Conservation (phyloP, 169 alveolate genomes). For the Cryptosporidium sp. region DNA sequence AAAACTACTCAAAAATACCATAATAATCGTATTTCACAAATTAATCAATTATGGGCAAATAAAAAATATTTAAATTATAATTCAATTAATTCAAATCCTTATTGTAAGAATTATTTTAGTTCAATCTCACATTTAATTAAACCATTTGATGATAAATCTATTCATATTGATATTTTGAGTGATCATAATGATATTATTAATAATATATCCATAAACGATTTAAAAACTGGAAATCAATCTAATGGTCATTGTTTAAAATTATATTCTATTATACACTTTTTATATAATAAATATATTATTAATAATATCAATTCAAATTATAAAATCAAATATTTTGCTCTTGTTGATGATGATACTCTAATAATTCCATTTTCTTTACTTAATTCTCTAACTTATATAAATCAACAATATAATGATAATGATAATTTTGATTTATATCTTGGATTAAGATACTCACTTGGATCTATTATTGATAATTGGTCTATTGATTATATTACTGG, state of each 20-base stretch:
- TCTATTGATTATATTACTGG: conserved; percentile 64
- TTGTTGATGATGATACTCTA: conserved; percentile 70
- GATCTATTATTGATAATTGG: conserved; percentile 64
- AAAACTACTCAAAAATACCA: conserved; percentile 54
- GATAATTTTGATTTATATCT: conserved; percentile 2
- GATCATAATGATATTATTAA: conserved; percentile 20
- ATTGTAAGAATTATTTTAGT: conserved; percentile 21
- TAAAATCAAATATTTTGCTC: conserved; percentile 27
- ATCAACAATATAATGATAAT: neutral
- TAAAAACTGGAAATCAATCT: conserved; percentile 51
- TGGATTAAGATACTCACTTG: conserved; percentile 72
- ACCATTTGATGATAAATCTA: neutral
- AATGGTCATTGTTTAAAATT: conserved; percentile 57
- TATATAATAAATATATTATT: conserved; percentile 20
- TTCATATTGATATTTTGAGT: conserved; percentile 32
- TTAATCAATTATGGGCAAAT: conserved; percentile 54
- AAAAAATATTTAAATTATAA: conserved; percentile 19
- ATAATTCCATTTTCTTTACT: conserved; percentile 46
- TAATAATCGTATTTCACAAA: conserved; percentile 23
- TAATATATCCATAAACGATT: neutral
- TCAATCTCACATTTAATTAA: neutral
- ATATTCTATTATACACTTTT: conserved; percentile 39
- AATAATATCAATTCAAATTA: neutral
- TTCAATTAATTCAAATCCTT: conserved; percentile 6
- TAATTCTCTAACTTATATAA: conserved; percentile 13